Percentiles rank a stretch among this genome's conserved stretches.
These are phyloP conservation scores for Ogataea trehaloabstinens DNA, from an alignment of 805 yeast genomes.

Conservation along the genomic window DNA sequence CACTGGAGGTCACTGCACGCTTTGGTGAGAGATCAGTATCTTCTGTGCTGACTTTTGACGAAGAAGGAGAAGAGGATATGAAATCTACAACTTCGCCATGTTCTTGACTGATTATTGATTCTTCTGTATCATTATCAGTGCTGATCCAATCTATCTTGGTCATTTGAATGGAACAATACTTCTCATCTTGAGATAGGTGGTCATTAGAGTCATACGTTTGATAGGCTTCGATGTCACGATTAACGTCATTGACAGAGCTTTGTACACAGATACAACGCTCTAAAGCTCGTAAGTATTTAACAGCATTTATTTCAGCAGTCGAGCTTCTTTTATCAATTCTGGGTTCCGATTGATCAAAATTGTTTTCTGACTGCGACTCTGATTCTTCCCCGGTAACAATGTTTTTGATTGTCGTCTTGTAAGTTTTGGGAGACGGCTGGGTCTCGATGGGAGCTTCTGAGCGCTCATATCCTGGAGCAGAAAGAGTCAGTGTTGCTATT, in stretches of 20 bases:
- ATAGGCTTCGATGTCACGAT: conserved; percentile 14
- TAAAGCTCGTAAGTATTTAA: conserved; percentile 23
- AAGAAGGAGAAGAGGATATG: not conserved
- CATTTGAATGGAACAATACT: conserved; percentile 16
- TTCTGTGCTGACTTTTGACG: not conserved
- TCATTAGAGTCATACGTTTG: conserved; percentile 11
- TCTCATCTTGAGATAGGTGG: not conserved
- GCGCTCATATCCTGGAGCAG: conserved; percentile 15
- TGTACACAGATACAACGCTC: conserved; percentile 26
- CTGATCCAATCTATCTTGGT: conserved; percentile 18
- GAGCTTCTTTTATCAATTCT: not conserved
- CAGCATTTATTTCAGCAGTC: conserved; percentile 18
- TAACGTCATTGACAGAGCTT: conserved; percentile 21
- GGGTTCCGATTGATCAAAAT: conserved; percentile 9
- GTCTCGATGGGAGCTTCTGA: conserved; percentile 6
- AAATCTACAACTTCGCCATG: too few species aligned
- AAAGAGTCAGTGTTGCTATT: conserved; percentile 13
- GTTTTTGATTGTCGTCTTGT: conserved; percentile 16
- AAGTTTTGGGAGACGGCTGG: conserved; percentile 4
- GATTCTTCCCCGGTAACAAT: conserved; percentile 17
- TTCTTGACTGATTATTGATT: too few species aligned
- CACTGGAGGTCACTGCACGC: conserved; percentile 5
- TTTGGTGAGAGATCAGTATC: conserved; percentile 18
- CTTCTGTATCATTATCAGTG: not conserved
- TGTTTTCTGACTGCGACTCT: conserved; percentile 12